Evolutionary conservation across 116 monocot species (phyloP).

Genomic region (Cymodocea nodosa): DNA sequence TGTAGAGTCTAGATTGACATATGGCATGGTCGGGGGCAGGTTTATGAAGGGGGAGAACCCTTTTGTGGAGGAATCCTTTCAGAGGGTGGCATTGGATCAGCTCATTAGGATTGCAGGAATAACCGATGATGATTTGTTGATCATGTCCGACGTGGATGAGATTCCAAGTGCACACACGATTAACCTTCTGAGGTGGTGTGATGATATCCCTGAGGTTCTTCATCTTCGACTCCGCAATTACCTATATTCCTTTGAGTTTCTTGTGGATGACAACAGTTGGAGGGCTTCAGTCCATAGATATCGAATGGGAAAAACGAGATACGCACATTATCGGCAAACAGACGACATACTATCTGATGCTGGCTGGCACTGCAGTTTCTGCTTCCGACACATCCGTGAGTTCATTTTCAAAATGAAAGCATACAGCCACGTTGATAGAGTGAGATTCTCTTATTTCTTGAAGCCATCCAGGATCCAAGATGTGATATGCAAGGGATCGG

Average conservation of each 20-base stretch:
- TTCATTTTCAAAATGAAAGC: conserved; percentile 75
- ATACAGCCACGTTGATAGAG: conserved; percentile 30
- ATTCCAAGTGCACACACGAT: conserved; percentile 25
- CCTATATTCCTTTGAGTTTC: conserved; percentile 74
- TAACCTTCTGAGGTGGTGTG: conserved; percentile 30
- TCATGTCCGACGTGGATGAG: conserved; percentile 30
- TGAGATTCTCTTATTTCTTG: conserved; percentile 19
- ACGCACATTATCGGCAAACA: conserved; percentile 67
- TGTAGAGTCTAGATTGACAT: conserved; percentile 11
- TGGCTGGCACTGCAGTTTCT: conserved; percentile 92
- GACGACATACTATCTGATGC: conserved; percentile 67
- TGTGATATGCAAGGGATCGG: conserved; percentile 20
- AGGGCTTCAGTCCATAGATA: conserved; percentile 68
- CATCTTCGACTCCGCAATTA: conserved; percentile 76
- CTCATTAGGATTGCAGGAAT: conserved; percentile 20
- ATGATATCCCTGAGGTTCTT: conserved; percentile 51
- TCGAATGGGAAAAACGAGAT: conserved; percentile 46
- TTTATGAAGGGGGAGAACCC: conserved; percentile 18
- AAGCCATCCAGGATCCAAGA: conserved; percentile 20
- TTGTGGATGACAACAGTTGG: conserved; percentile 67
- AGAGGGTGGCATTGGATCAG: conserved; percentile 19
- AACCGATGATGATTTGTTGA: conserved; percentile 17
- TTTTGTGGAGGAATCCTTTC: conserved; percentile 22
- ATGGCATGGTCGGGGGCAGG: conserved; percentile 15
- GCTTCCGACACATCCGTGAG: conserved; percentile 59